Evolutionary conservation across 208 protist species (phyloP), one percentile per base, ranked within the genome.

Genomic region (Trypanosoma melophagium): DNA sequence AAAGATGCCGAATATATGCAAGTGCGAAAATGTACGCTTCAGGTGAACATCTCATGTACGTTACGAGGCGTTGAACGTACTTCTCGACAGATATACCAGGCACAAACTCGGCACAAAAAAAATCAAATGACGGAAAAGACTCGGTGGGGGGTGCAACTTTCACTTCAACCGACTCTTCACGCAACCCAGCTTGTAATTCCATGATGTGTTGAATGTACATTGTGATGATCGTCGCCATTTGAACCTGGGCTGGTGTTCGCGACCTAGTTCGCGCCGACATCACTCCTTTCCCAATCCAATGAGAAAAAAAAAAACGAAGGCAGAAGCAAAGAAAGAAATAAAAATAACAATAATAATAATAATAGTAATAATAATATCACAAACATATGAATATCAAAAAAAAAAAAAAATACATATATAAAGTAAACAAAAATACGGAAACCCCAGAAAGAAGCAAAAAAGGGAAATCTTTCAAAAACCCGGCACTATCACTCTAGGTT

Each of bases 21-120:
- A 85, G 44, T 25, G 84, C 80, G 35, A 76, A 83, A 28, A 89
- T 75, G 59, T 75, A 83, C 25, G 61, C 73, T 58, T 87, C 81
- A 22, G 75, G 53, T 1, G 77, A 71, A 64, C 78, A 83, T 40
- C 67, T 69, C 73, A 81, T 82, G 69, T 87, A 84, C 12, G 60
- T 84, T 45, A 83, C 69, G 7, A 89, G 58, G 9, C 78, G 75
- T 25, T 76, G 65, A 0, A 66, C 71, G 66, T 89, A 89, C 51
- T 62, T 71, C 24, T 76, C 61, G 41, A 89, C 25, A 12, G 82
- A 80, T 54, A 87, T 81, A 25, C 45, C 54, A 3, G 81, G 81
- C 45, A 67, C 63, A 64, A 69, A 69, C 19, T 71, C 69, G 19
- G 81, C 74, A 56, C 74, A 81, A 49, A 87, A 87, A 57, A 80